Percentiles rank a stretch among this genome's conserved stretches.
Conservation (phyloP, 2,329 filamentous ascomycete genomes). For the Lachnellula arida region DNA sequence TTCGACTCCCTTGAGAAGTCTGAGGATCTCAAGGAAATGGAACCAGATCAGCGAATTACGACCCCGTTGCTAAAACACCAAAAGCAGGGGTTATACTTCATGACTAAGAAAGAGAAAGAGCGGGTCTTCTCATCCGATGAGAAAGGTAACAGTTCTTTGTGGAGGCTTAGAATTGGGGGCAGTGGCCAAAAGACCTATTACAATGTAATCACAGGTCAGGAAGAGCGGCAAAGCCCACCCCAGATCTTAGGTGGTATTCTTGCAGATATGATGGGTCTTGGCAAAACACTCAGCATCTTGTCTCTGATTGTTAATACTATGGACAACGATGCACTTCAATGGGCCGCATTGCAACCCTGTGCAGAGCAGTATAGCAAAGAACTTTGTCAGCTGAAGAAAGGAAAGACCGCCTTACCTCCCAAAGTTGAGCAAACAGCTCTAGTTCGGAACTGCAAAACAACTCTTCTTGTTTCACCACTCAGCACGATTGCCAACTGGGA, state of each 20-base stretch:
- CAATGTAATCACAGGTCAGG: conserved; percentile 79
- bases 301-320: conserved; percentile 68
- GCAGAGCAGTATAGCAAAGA: conserved; percentile 26
- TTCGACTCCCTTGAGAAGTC: conserved; percentile 78
- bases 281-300: conserved; percentile 81
- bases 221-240: conserved; percentile 53
- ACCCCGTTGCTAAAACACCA: conserved; percentile 78
- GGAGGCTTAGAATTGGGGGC: conserved; percentile 57
- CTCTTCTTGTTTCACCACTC: conserved; percentile 81
- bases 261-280: conserved; percentile 86
- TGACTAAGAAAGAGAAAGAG: conserved; percentile 71
- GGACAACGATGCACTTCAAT: conserved; percentile 52
- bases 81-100: conserved; percentile 84
- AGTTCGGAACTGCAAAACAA: conserved; percentile 69
- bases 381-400: conserved; percentile 26
- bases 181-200: conserved; percentile 61
- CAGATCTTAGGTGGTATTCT: conserved; percentile 70
- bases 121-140: conserved; percentile 54
- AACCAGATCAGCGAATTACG: conserved; percentile 56
- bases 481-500: conserved; percentile 95
- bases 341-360: conserved; percentile 50
- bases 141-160: conserved; percentile 66
- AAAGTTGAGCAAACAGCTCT: conserved; percentile 37
- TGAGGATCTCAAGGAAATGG: conserved; percentile 70
- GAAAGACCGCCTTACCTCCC: conserved; percentile 25